Percentiles rank a stretch among this genome's conserved stretches.
These are phyloP conservation scores for Lepiota subincarnata DNA, from an alignment of 768 basidiomycete genomes.

Conservation along the genomic window DNA sequence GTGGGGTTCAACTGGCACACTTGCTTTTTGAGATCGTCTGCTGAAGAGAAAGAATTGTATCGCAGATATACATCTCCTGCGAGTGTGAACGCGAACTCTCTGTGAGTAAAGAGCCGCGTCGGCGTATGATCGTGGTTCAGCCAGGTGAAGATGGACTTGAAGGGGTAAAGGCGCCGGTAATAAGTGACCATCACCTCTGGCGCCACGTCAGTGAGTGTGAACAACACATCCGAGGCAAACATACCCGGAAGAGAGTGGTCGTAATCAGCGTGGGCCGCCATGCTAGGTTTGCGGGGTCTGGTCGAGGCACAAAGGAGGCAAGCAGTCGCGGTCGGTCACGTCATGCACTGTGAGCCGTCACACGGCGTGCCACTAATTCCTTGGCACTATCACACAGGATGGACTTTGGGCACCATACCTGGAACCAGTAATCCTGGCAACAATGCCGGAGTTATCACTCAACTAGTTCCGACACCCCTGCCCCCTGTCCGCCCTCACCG, in stretches of 20 bases:
- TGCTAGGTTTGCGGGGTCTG: background rate
- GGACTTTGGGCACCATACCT: too few relatives aligned
- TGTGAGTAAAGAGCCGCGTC: conserved; percentile 79
- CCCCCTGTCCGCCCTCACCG: too few relatives aligned
- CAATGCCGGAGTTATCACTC: too few relatives aligned
- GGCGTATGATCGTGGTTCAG: conserved; percentile 87
- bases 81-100: conserved; percentile 95
- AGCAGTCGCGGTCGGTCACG: background rate
- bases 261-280: conserved; percentile 11
- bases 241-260: conserved; percentile 11
- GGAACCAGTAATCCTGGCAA: too few relatives aligned
- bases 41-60: conserved; percentile 84
- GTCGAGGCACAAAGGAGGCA: too few relatives aligned
- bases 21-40: conserved; percentile 90
- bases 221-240: background rate
- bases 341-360: background rate
- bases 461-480: too few relatives aligned
- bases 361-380: background rate
- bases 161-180: conserved; percentile 91
- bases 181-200: conserved; percentile 57
- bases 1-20: conserved; percentile 80
- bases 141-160: conserved; percentile 92
- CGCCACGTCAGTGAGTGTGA: background rate
- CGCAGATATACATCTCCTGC: conserved; percentile 89
- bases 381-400: too few relatives aligned